Base-by-base conservation (phyloP, 148 eudicot species). In the Chenopodium quinoa region DNA sequence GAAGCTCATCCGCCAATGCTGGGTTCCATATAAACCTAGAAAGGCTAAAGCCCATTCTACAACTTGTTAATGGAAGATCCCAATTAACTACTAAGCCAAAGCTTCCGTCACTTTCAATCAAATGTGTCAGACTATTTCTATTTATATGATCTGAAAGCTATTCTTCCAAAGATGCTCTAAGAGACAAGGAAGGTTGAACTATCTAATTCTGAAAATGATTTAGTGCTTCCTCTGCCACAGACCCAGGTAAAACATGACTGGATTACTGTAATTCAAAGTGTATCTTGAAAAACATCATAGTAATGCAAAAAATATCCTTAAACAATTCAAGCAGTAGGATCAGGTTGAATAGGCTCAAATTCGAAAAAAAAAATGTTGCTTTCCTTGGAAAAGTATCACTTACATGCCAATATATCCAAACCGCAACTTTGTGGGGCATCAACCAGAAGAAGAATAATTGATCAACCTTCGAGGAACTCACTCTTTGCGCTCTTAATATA, bases 381-480 rank as follows among this genome's bases (percentile, higher is more conserved):
- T 20, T 47, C 16, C 9, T 20, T 3, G 34, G 34, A 80, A 72
- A 63, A 62, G 71, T 47, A 78, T 66, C 16, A 81, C 98, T 93
- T 90, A 93, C 98, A 85, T 95, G 93, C 97, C 98, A 95, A 88
- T 95, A 95, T 78, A 95, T 95, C 98, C 97, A 92, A 25, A 93
- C 1, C 47, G 97, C 97, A 84, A 93, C 98, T 86, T 91, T 95
- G 80, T 93, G 98, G 50, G 98, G 98, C 98, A 95, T 95, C 86
- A 95, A 86, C 94, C 96, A 95, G 91, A 95, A 95, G 83, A 86
- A 95, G 48, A 86, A 25, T 16, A 87, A 80, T 77, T 86, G 89
- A 82, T 92, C 86, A 29, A 81, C 85, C 69, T 65, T 54, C 46
- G 86, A 86, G 10, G 91, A 86, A 62, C 86, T 68, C 64, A 92